Evolutionary conservation across 2,329 filamentous ascomycete species (phyloP).

Genomic region (Penicillium occitanis): DNA sequence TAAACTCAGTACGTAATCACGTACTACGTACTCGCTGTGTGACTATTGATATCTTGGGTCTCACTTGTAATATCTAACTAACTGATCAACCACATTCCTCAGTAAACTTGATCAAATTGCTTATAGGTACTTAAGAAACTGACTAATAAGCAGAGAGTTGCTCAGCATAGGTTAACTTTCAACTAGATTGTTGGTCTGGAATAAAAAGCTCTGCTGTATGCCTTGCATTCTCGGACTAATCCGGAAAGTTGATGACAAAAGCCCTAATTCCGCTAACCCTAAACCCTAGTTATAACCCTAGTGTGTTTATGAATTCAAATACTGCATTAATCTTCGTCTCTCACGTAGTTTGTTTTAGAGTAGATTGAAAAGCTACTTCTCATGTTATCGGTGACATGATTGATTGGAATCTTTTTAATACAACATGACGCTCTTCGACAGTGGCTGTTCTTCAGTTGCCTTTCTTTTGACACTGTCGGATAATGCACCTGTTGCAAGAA

Average conservation of each 20-base stretch:
- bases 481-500: not conserved
- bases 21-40: not conserved
- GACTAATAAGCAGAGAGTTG: not conserved
- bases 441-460: not conserved
- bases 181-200: not conserved
- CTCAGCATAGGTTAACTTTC: not conserved
- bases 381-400: not conserved
- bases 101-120: not conserved
- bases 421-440: not conserved
- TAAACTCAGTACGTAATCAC: not conserved
- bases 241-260: not conserved
- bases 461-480: not conserved
- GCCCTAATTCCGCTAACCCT: not conserved
- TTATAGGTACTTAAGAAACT: not conserved
- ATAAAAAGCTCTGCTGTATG: not conserved
- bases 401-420: not conserved
- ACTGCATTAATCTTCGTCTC: too few species aligned
- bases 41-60: not conserved
- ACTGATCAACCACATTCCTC: not conserved
- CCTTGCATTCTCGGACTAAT: not conserved
- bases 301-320: not conserved
- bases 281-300: not conserved
- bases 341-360: not conserved
- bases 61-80: not conserved
- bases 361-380: not conserved